Percentiles rank a stretch among this genome's conserved stretches.
phyloP scores from a whole-genome alignment of 352 stramenopile species.

The Phytophthora podocarpi region DNA sequence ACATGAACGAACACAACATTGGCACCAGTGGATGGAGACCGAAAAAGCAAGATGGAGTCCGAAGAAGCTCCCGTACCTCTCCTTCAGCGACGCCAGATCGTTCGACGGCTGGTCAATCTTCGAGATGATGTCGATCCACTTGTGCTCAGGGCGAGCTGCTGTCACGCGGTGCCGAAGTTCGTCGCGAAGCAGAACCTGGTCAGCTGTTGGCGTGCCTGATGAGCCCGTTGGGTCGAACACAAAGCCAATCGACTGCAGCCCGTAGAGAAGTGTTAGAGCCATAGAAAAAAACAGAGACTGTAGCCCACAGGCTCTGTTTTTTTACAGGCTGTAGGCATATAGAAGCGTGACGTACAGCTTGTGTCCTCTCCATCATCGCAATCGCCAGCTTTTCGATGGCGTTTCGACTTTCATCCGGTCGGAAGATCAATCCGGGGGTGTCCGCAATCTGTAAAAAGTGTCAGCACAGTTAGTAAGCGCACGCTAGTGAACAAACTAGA shows the following conservation, averaged over 20 bases:
- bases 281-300: too few species aligned
- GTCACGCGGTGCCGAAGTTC: constrained; percentile 65
- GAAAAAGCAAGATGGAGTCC: too few species aligned
- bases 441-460: constrained; percentile 75
- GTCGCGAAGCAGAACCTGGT: constrained; percentile 75
- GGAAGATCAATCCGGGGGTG: constrained; percentile 73
- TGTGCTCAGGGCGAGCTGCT: constrained; percentile 43
- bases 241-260: constrained; percentile 75
- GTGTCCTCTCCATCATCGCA: constrained; percentile 78
- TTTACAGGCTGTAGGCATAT: too few species aligned
- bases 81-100: constrained; percentile 43
- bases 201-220: constrained; percentile 63
- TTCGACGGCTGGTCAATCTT: constrained; percentile 75
- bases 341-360: constrained; percentile 44
- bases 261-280: constrained; percentile 1
- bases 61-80: constrained; percentile 23
- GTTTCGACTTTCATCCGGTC: constrained; percentile 67
- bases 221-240: constrained; percentile 79
- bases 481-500: not conserved
- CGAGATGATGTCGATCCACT: constrained; percentile 89
- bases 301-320: too few species aligned
- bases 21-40: too few species aligned
- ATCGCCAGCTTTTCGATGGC: constrained; percentile 77
- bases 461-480: constrained; percentile 1
- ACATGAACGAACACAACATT: not conserved